phyloP scores from a whole-genome alignment of 768 basidiomycete genomes.

The Termitomyces sp. region DNA sequence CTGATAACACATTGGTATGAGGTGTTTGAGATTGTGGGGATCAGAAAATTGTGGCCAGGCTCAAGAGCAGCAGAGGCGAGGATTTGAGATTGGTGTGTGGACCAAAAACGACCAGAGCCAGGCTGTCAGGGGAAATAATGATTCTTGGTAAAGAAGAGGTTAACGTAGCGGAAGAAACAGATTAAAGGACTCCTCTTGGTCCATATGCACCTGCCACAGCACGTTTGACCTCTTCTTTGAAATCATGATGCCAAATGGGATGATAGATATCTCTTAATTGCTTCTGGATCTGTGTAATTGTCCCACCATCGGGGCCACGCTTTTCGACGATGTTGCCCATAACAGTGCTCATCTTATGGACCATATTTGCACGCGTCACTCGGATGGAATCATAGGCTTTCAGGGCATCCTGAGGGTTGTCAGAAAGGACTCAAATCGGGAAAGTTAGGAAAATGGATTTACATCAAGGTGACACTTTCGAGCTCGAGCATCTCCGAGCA shows the following conservation, averaged over 20 bases:
- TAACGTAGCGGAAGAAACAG: too few relatives aligned
- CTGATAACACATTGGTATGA: too few relatives aligned
- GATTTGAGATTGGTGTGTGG: too few relatives aligned
- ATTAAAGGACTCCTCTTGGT: neutral
- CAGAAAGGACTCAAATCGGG: neutral
- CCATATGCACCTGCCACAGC: constrained; percentile 21
- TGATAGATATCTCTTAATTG: constrained; percentile 39
- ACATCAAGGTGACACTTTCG: constrained; percentile 39
- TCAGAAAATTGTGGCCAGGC: too few relatives aligned
- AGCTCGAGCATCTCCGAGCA: constrained; percentile 42
- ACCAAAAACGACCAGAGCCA: constrained; percentile 22
- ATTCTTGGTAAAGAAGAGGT: too few relatives aligned
- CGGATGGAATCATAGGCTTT: constrained; percentile 41
- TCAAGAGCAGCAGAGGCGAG: too few relatives aligned
- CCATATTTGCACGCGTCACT: constrained; percentile 45
- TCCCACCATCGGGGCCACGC: constrained; percentile 29
- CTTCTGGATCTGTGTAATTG: constrained; percentile 25
- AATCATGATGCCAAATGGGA: constrained; percentile 47
- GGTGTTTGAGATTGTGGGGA: too few relatives aligned
- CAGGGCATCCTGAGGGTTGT: constrained; percentile 34
- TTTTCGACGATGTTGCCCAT: constrained; percentile 43
- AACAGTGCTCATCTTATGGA: constrained; percentile 35
- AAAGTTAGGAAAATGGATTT: constrained; percentile 2
- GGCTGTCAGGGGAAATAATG: constrained; percentile 29
- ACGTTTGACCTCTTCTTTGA: constrained; percentile 33